phyloP scores from a whole-genome alignment of 1,139 yeast species.

The Protomyces arabidopsidicola region DNA sequence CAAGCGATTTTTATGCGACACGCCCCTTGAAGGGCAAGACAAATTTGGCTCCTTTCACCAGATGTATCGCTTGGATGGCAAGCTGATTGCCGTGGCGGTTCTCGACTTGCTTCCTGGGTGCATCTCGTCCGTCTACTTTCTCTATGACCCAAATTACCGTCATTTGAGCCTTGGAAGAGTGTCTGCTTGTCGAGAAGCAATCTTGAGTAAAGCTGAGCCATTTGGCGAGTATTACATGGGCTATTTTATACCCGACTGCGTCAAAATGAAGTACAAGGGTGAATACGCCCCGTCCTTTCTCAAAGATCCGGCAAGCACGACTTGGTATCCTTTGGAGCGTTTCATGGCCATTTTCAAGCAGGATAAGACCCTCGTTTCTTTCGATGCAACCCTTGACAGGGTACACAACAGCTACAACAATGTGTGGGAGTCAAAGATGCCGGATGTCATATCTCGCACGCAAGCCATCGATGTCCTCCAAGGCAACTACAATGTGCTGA shows the following conservation, averaged over 20 bases:
- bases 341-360: background rate
- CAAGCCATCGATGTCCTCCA: background rate
- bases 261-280: conserved; percentile 76
- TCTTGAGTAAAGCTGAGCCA: conserved; percentile 40
- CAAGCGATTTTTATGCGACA: conserved; percentile 60
- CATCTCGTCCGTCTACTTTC: conserved; percentile 76
- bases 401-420: background rate
- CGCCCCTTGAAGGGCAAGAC: conserved; percentile 49
- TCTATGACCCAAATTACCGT: conserved; percentile 68
- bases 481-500: background rate
- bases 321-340: background rate
- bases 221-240: conserved; percentile 38
- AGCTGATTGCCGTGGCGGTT: conserved; percentile 70
- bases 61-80: conserved; percentile 61
- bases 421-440: background rate
- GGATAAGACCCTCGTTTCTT: background rate
- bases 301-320: conserved; percentile 39
- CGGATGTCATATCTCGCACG: background rate
- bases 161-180: conserved; percentile 70
- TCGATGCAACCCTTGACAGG: background rate
- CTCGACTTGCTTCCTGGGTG: conserved; percentile 73
- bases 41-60: conserved; percentile 62
- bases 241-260: conserved; percentile 70
- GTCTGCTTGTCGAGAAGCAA: conserved; percentile 68
- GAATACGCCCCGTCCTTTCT: conserved; percentile 48